phyloP scores from a whole-genome alignment of 2,329 filamentous ascomycete species.

The Sclerotinia subarctica region DNA sequence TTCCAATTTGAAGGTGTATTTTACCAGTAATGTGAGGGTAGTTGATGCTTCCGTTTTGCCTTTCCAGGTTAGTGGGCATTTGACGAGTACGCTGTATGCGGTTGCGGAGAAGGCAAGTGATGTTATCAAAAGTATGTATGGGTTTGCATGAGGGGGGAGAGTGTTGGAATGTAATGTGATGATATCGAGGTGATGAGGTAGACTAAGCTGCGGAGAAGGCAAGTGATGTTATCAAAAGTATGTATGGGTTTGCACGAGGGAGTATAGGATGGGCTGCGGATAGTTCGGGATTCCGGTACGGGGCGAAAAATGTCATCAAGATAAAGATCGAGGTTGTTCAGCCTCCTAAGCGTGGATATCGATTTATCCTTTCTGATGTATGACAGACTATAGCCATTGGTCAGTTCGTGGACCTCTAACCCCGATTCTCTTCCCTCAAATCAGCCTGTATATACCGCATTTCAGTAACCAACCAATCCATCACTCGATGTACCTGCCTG shows the following conservation, averaged over 20 bases:
- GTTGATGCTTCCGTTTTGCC: conserved; percentile 29
- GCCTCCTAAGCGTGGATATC: too few species aligned
- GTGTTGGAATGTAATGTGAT: background rate
- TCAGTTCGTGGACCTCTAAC: background rate
- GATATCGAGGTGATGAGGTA: background rate
- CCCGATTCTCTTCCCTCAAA: background rate
- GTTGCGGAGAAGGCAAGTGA: conserved; percentile 28
- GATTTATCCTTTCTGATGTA: too few species aligned
- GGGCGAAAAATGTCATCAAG: background rate
- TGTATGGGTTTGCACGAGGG: too few species aligned
- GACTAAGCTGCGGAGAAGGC: too few species aligned
- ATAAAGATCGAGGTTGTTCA: too few species aligned
- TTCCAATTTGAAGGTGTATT: conserved; percentile 27
- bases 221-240: too few species aligned
- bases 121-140: conserved; percentile 20
- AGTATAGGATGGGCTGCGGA: background rate
- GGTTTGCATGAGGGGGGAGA: background rate
- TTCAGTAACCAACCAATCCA: background rate
- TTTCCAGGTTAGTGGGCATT: conserved; percentile 25
- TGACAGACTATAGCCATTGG: background rate
- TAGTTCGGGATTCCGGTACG: background rate
- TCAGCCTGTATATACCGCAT: too few species aligned
- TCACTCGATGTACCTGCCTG: background rate
- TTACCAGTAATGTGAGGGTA: conserved; percentile 25
- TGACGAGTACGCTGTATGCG: conserved; percentile 27